Evolutionary conservation across 1,284 basidiomycete genomes (phyloP), one percentile per base, ranked within the genome.

Genomic region (Rhizoctonia solani): DNA sequence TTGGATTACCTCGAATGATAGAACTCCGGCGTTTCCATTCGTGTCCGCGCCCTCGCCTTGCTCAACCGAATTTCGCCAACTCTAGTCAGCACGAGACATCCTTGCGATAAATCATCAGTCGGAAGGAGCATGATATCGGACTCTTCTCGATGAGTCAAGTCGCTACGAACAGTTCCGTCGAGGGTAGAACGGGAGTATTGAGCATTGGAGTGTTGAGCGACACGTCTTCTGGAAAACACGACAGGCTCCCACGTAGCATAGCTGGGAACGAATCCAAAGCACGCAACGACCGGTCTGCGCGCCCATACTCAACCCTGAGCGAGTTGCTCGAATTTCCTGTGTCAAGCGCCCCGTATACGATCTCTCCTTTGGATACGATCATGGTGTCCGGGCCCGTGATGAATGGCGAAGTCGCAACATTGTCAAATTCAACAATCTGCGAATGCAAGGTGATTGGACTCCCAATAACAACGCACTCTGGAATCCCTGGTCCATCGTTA

Each of bases 211-310:
- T 61, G 19, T 37, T 13, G n/a, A 61, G 19, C 44, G 50, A 34
- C 21, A 63, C 32, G 34, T 63, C 59, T 34, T 52, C 47, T 9
- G 59, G 59, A 29, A 63, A 63, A 42, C 49, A 53, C 16, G 59
- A 63, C 30, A 50, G 47, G 30, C 59, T 52, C 13, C 56, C 56
- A 11, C 46, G 42, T 21, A 61, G 9, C 29, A 61, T 61, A 3
- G 41, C 44, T 13, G 59, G 59, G 37, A 63, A 52, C 19, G 37
- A 52, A 19, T 63, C 49, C 23, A 63, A 19, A 9, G 30, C 27
- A 1, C 49, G 47, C 21, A 63, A 13, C 14, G 49, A 63, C 21
- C 29, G 59, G 23, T 63, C 47, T 14, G 14, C 46, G n/a, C 47
- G 23, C 14, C 34, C 59, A 42, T 52, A 53, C 25, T 63, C 59